Conservation (phyloP, 371 early-diverging fungal species). For the Actinomucor elegans region DNA sequence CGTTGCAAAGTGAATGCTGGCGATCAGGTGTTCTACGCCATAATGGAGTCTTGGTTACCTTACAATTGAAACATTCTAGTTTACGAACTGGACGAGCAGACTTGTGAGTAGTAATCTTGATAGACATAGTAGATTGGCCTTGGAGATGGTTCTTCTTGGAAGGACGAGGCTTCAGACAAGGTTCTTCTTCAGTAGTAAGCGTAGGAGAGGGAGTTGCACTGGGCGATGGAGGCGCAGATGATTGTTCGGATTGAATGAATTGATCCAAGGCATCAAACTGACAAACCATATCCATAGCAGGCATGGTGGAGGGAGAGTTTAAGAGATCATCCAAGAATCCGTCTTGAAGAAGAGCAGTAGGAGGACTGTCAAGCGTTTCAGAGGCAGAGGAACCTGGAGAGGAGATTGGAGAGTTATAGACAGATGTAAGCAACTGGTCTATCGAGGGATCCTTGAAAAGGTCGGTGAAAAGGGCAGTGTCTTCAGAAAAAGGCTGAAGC, state of each 20-base stretch:
- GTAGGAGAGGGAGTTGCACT: not conserved
- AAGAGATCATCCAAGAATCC: conserved; percentile 23
- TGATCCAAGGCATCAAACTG: conserved; percentile 25
- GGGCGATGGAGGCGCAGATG: not conserved
- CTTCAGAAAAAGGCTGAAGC: conserved; percentile 7
- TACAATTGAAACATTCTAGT: conserved; percentile 79
- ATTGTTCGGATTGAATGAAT: conserved; percentile 19
- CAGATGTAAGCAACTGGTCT: conserved; percentile 20
- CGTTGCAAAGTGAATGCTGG: conserved; percentile 78
- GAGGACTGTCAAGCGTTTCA: conserved; percentile 22
- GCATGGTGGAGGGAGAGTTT: conserved; percentile 5
- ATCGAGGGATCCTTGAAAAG: conserved; percentile 24
- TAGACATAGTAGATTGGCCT: conserved; percentile 26
- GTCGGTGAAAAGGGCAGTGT: conserved; percentile 21
- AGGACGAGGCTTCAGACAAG: conserved; percentile 10
- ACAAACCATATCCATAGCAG: conserved; percentile 17
- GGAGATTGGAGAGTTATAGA: conserved; percentile 16
- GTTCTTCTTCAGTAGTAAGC: not conserved
- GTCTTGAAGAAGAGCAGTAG: conserved; percentile 24
- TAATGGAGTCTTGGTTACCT: conserved; percentile 76
- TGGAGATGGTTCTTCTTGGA: conserved; percentile 21
- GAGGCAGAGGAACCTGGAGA: conserved; percentile 25
- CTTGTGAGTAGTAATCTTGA: conserved; percentile 23
- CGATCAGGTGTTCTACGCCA: conserved; percentile 84
- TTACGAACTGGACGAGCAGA: conserved; percentile 51